Conservation (phyloP, 345 rosid species). For the Rhodamnia rubescens region DNA sequence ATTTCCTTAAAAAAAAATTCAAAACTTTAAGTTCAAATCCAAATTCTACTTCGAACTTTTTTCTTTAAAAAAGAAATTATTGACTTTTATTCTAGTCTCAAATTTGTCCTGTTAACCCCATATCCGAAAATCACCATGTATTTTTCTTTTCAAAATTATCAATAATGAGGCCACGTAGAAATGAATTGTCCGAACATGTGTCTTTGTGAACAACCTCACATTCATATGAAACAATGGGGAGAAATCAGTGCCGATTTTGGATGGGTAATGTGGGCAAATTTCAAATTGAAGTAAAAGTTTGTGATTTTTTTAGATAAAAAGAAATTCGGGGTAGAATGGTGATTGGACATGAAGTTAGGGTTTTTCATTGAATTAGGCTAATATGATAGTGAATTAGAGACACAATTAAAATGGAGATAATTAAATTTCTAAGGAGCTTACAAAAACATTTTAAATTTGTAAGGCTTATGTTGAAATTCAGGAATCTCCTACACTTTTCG, state of each 20-base stretch:
- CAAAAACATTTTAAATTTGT: not conserved
- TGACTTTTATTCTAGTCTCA: not conserved
- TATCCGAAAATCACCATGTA: rapidly evolving
- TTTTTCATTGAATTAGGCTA: not conserved
- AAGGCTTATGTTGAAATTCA: not conserved
- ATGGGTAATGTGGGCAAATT: not conserved
- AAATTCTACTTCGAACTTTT: not conserved
- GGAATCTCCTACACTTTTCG: rapidly evolving
- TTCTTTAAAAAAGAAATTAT: not conserved
- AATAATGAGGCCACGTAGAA: rapidly evolving
- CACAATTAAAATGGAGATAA: not conserved
- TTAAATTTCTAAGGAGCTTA: not conserved
- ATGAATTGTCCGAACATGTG: rapidly evolving
- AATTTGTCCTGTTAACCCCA: rapidly evolving
- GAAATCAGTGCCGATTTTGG: not conserved
- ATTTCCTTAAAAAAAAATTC: not conserved
- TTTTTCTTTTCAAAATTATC: not conserved
- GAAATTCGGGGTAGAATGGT: not conserved
- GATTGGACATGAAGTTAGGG: not conserved
- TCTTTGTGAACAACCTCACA: not conserved
- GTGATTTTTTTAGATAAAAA: too few relatives aligned
- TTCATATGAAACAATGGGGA: rapidly evolving
- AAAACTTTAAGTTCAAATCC: not conserved
- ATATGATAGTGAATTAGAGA: not conserved
- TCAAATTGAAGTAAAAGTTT: not conserved